Evolutionary conservation across 805 yeast genomes (phyloP).

Genomic region (Kazachstania psychrophila): DNA sequence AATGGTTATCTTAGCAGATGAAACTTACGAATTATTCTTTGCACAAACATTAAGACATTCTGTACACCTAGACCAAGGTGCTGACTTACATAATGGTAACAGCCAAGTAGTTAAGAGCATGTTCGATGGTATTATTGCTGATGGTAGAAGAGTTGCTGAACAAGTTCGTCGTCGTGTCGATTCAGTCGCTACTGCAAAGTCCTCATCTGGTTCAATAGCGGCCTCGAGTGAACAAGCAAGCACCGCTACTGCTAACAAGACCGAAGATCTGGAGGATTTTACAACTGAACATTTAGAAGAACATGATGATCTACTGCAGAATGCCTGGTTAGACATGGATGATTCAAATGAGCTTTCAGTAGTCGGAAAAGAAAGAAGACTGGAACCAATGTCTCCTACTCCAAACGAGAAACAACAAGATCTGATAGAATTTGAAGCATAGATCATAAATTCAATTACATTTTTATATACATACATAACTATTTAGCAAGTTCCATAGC

Average conservation of each 20-base stretch:
- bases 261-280: conserved; percentile 28
- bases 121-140: conserved; percentile 85
- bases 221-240: conserved; percentile 1
- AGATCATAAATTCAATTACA: too few species aligned
- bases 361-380: conserved; percentile 12
- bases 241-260: conserved; percentile 13
- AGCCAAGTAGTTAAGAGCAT: conserved; percentile 66
- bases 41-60: conserved; percentile 57
- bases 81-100: conserved; percentile 34
- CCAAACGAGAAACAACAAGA: conserved; percentile 7
- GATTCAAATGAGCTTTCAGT: conserved; percentile 10
- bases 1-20: conserved; percentile 91
- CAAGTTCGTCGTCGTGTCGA: conserved; percentile 87
- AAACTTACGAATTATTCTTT: conserved; percentile 81
- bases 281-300: conserved; percentile 23
- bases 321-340: conserved; percentile 24
- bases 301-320: conserved; percentile 21
- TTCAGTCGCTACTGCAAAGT: conserved; percentile 39
- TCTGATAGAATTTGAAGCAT: conserved; percentile 29
- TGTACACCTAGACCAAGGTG: conserved; percentile 53
- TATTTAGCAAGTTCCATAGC: too few species aligned
- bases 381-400: conserved; percentile 9
- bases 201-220: conserved; percentile 11
- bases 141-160: conserved; percentile 84
- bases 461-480: too few species aligned